Evolutionary conservation across 345 rosid genomes (phyloP).

Genomic region (Crucihimalaya himalaica): DNA sequence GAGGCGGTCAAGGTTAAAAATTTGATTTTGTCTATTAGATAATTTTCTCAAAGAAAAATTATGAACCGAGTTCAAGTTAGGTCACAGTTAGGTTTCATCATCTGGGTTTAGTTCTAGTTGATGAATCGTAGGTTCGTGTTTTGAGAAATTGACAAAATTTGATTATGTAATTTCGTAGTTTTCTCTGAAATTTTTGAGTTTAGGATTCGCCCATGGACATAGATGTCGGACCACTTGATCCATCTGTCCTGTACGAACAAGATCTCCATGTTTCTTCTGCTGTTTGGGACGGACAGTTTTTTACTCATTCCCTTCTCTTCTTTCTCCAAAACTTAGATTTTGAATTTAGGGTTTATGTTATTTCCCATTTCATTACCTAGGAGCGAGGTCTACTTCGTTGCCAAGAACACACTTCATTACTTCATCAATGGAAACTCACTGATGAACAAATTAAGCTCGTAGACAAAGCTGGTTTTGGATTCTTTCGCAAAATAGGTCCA

Average conservation of each 20-base stretch:
- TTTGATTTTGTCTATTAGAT: no score
- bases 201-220: slow-evolving; percentile 34
- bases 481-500: slow-evolving; percentile 61
- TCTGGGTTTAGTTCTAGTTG: not conserved
- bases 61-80: slow-evolving; percentile 2
- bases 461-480: slow-evolving; percentile 71
- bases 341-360: not conserved
- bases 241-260: slow-evolving; percentile 40
- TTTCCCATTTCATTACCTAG: slow-evolving; percentile 26
- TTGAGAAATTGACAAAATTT: no score
- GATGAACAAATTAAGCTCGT: slow-evolving; percentile 59
- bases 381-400: slow-evolving; percentile 79
- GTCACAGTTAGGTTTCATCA: slow-evolving; percentile 1
- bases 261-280: slow-evolving; percentile 46
- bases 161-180: not conserved
- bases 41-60: not conserved
- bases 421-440: slow-evolving; percentile 68
- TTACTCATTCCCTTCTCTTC: not conserved
- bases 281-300: slow-evolving; percentile 46
- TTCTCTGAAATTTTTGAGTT: not conserved
- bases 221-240: slow-evolving; percentile 45
- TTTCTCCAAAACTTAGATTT: not conserved
- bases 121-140: not conserved
- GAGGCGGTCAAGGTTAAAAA: no score
- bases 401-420: slow-evolving; percentile 72